Conservation (phyloP, 169 alveolate genomes). For the Plasmodium yoelii region DNA sequence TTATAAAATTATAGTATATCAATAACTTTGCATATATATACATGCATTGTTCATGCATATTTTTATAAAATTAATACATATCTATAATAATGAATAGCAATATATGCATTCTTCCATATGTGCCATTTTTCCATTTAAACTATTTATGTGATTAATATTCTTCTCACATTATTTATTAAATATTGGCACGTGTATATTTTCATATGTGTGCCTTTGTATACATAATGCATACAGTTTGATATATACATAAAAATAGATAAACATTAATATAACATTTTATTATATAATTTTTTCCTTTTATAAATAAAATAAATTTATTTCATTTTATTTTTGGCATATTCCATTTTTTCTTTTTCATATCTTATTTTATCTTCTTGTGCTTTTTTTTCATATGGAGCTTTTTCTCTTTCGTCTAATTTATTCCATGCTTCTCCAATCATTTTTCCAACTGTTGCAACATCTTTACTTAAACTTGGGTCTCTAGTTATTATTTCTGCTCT, state of each 20-base stretch:
- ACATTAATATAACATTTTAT: not conserved
- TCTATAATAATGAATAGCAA: too few relatives aligned
- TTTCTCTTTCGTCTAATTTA: constrained; percentile 87
- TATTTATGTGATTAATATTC: too few relatives aligned
- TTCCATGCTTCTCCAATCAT: constrained; percentile 94
- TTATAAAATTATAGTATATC: not conserved
- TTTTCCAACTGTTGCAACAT: constrained; percentile 92
- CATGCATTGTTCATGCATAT: not conserved
- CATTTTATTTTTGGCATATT: constrained; percentile 76
- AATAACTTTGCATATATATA: not conserved
- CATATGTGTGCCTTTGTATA: not conserved
- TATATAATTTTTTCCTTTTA: not conserved
- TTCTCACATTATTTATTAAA: too few relatives aligned
- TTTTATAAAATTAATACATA: too few relatives aligned
- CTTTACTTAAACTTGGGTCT: constrained; percentile 89
- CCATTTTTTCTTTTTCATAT: constrained; percentile 90
- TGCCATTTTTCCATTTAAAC: too few relatives aligned
- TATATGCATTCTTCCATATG: too few relatives aligned
- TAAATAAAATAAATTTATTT: not conserved
- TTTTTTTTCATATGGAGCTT: constrained; percentile 90
- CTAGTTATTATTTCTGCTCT: constrained; percentile 87
- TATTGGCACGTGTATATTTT: too few relatives aligned
- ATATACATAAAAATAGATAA: not conserved
- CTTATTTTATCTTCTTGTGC: constrained; percentile 91
- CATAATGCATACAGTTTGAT: not conserved